Evolutionary conservation across 352 stramenopile species (phyloP).

Genomic region (Globisporangium polare): DNA sequence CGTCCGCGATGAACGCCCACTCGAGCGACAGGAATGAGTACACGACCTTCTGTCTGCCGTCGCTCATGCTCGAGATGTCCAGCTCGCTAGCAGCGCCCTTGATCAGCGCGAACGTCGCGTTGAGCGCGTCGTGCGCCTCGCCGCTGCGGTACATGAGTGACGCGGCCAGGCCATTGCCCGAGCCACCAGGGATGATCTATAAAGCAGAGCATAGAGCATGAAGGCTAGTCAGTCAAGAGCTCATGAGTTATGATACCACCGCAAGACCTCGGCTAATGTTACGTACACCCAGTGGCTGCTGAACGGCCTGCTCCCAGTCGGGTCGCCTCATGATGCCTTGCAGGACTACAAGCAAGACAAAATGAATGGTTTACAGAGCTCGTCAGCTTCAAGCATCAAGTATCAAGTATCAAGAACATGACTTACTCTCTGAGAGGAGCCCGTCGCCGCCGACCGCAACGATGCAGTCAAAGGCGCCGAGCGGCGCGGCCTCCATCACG

Average conservation of each 20-base stretch:
- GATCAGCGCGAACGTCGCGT: conserved; percentile 53
- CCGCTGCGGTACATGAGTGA: conserved; percentile 43
- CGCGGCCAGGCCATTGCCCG: conserved; percentile 59
- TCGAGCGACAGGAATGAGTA: conserved; percentile 83
- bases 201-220: background rate
- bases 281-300: conserved; percentile 46
- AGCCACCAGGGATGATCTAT: conserved; percentile 43
- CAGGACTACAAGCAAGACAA: conserved; percentile 30
- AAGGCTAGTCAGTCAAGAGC: background rate
- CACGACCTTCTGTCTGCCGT: conserved; percentile 44
- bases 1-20: conserved; percentile 79
- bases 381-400: conserved; percentile 10
- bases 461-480: conserved; percentile 58
- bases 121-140: conserved; percentile 42
- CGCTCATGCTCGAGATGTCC: conserved; percentile 51
- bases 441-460: conserved; percentile 63
- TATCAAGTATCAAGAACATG: background rate
- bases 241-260: background rate
- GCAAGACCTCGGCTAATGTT: background rate
- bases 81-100: conserved; percentile 64
- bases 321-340: conserved; percentile 62
- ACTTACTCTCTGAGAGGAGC: conserved; percentile 59
- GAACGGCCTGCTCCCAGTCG: conserved; percentile 54
- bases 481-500: conserved; percentile 29
- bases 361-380: background rate